Evolutionary conservation across 2,329 filamentous ascomycete species (phyloP).

Genomic region (Didymella sp.): DNA sequence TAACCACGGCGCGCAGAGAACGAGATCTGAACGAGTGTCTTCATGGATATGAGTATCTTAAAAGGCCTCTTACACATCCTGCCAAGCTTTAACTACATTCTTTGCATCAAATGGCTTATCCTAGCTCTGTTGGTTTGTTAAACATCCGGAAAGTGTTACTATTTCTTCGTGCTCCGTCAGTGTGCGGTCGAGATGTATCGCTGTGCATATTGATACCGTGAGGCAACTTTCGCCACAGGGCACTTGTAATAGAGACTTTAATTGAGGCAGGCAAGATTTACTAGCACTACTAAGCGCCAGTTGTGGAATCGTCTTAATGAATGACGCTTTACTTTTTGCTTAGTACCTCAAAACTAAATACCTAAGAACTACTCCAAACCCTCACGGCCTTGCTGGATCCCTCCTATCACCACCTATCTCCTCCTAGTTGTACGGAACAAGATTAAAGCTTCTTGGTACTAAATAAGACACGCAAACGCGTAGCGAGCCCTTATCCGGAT

Average conservation of each 20-base stretch:
- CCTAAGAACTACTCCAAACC: slow-evolving; percentile 5
- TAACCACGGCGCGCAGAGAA: no score
- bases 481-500: slow-evolving; percentile 8
- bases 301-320: not conserved
- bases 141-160: no score
- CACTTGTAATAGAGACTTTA: slow-evolving; percentile 4
- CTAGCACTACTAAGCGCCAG: slow-evolving; percentile 3
- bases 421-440: slow-evolving; percentile 14
- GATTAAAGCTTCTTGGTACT: slow-evolving; percentile 9
- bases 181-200: slow-evolving; percentile 5
- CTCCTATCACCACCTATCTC: slow-evolving; percentile 3
- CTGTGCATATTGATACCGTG: slow-evolving; percentile 4
- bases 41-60: no score
- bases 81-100: no score
- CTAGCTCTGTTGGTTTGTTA: no score
- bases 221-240: not conserved
- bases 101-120: no score
- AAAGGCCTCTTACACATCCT: no score
- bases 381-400: slow-evolving; percentile 9
- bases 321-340: slow-evolving; percentile 3
- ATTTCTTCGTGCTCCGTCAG: slow-evolving; percentile 2
- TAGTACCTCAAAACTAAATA: no score
- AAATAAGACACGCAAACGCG: slow-evolving; percentile 12
- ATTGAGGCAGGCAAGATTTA: slow-evolving; percentile 5
- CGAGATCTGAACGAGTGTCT: no score